Evolutionary conservation across 192 early-diverging fungal genomes (phyloP).

Genomic region (Oehlia diaphana): DNA sequence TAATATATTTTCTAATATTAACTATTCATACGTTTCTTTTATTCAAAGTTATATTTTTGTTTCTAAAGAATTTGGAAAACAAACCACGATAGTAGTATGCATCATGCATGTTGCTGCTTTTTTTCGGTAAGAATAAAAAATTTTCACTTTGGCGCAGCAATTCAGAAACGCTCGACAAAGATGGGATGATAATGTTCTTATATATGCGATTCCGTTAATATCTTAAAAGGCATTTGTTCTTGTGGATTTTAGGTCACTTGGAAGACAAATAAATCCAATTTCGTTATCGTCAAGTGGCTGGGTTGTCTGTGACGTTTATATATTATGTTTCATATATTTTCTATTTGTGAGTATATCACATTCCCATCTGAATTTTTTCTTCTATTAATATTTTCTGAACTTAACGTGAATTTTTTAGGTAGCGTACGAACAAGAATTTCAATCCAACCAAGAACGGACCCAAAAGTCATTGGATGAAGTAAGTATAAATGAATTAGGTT

Average conservation of each 20-base stretch:
- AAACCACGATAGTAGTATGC: conserved; percentile 9
- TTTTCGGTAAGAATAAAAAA: neutral
- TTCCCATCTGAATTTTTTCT: neutral
- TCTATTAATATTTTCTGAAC: neutral
- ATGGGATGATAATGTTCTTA: neutral
- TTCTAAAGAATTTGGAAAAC: conserved; percentile 6
- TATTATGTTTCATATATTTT: conserved; percentile 11
- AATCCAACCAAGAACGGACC: neutral
- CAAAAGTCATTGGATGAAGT: conserved; percentile 15
- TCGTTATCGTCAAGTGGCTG: neutral
- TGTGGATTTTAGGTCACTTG: neutral
- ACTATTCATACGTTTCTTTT: neutral
- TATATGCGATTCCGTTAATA: neutral
- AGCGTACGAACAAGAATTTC: conserved; percentile 6
- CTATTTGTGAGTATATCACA: neutral
- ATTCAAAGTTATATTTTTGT: conserved; percentile 15
- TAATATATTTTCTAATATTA: neutral
- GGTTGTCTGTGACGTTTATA: conserved; percentile 4
- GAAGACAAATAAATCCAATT: neutral
- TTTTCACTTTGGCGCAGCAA: neutral
- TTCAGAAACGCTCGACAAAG: neutral
- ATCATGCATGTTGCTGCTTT: neutral
- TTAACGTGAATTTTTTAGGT: neutral
- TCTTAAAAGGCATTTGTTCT: neutral
- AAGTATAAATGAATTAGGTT: neutral